Conservation (phyloP, 2,329 filamentous ascomycete genomes). For the Metarhizium sp. region DNA sequence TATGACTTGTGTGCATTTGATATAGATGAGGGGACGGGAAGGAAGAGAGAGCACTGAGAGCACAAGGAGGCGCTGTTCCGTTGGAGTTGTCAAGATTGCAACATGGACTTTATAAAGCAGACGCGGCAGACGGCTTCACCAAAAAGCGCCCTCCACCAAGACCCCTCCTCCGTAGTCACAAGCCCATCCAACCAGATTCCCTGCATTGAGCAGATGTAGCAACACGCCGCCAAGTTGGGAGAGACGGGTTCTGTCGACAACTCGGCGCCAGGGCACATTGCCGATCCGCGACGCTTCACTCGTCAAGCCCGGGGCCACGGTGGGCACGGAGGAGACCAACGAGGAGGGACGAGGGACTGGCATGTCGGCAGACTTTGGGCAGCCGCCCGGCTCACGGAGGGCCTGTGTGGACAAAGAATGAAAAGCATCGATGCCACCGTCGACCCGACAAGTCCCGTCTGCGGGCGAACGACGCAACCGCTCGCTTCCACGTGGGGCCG, state of each 20-base stretch:
- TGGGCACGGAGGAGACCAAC: not conserved
- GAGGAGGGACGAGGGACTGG: too few relatives aligned
- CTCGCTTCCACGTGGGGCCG: conserved; percentile 21
- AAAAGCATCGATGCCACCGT: too few relatives aligned
- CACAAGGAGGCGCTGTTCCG: not conserved
- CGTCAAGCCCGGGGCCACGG: not conserved
- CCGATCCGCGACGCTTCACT: not conserved
- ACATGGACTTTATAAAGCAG: not conserved
- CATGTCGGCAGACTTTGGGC: too few relatives aligned
- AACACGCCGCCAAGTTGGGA: not conserved
- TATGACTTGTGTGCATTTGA: not conserved
- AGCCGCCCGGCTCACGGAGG: too few relatives aligned
- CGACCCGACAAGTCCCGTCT: not conserved
- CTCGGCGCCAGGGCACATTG: not conserved
- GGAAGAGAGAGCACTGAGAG: not conserved
- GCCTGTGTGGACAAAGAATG: too few relatives aligned
- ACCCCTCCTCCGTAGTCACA: not conserved
- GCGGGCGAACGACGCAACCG: conserved; percentile 9
- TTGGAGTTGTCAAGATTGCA: not conserved
- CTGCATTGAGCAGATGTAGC: not conserved
- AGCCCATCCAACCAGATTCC: not conserved
- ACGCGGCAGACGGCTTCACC: not conserved
- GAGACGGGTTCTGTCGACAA: not conserved
- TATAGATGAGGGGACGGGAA: not conserved
- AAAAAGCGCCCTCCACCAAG: not conserved